Conservation (phyloP, 441 rosid genomes). For the Eutrema salsugineum region DNA sequence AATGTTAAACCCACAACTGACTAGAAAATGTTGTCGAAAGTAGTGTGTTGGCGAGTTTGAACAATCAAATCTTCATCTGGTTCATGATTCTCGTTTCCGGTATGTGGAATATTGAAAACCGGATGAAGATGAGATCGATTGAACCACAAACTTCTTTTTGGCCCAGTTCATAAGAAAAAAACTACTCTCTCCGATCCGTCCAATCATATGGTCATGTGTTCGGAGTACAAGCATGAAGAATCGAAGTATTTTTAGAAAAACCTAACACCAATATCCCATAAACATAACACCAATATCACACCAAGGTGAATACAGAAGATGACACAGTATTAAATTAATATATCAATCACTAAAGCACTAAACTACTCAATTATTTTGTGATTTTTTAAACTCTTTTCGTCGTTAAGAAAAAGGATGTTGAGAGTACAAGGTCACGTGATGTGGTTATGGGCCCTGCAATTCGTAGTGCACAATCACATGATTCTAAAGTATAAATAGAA, state of each 20-base stretch:
- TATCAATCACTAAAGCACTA: not conserved
- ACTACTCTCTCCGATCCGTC: no score
- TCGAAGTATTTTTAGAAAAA: no score
- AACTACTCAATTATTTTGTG: not conserved
- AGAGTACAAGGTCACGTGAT: conserved; percentile 25
- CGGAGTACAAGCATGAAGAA: no score
- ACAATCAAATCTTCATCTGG: not conserved
- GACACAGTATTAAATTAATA: no score
- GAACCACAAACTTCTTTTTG: no score
- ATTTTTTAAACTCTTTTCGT: not conserved
- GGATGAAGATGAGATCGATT: no score
- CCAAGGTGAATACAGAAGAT: no score
- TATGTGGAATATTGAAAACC: not conserved
- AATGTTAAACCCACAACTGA: not conserved
- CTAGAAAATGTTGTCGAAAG: not conserved
- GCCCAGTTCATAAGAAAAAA: not conserved
- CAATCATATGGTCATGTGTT: no score
- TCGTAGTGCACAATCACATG: conserved; percentile 24
- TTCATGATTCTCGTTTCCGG: not conserved
- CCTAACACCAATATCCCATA: no score
- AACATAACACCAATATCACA: no score
- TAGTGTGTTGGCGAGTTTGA: not conserved
- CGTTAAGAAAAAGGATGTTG: not conserved
- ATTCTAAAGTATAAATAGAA: not conserved
- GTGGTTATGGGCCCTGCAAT: conserved; percentile 23